Conservation (phyloP, 352 stramenopile genomes). For the Pythium aristosporum region DNA sequence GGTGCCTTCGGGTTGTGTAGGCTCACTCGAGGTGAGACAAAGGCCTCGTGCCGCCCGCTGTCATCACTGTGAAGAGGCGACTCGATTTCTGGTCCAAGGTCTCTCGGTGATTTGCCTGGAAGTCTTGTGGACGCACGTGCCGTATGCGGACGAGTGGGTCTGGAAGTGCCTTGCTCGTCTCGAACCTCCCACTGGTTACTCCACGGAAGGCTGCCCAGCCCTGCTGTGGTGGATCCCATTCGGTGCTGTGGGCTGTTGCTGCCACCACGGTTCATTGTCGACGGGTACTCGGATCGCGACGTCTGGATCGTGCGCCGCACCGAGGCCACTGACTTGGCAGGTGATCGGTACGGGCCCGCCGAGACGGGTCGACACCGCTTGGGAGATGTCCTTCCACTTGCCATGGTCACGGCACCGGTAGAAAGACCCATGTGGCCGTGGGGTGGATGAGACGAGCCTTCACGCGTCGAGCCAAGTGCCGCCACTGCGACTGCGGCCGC, state of each 20-base stretch:
- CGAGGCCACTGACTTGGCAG: constrained; percentile 27
- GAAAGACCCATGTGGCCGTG: not conserved
- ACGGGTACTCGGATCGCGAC: constrained; percentile 49
- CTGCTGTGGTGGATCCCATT: constrained; percentile 2
- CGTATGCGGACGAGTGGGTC: constrained; percentile 2
- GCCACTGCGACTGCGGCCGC: not conserved
- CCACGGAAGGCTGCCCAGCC: not conserved
- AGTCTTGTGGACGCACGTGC: constrained; percentile 6
- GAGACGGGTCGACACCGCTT: constrained; percentile 65
- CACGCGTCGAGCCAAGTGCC: not conserved
- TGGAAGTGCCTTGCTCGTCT: not conserved
- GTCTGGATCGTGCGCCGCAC: constrained; percentile 49
- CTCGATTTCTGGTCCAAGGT: not conserved
- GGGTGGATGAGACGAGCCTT: not conserved
- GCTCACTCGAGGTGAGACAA: not conserved
- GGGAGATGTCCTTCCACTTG: constrained; percentile 52
- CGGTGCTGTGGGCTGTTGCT: not conserved
- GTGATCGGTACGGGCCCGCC: constrained; percentile 46
- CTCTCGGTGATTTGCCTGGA: not conserved
- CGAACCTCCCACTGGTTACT: constrained; percentile 10
- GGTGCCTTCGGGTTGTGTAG: not conserved
- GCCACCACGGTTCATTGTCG: constrained; percentile 7
- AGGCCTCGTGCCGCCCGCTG: not conserved
- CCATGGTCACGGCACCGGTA: constrained; percentile 10
- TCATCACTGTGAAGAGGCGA: not conserved